Conservation (phyloP, 2,329 filamentous ascomycete genomes). For the Penicillium sp. region DNA sequence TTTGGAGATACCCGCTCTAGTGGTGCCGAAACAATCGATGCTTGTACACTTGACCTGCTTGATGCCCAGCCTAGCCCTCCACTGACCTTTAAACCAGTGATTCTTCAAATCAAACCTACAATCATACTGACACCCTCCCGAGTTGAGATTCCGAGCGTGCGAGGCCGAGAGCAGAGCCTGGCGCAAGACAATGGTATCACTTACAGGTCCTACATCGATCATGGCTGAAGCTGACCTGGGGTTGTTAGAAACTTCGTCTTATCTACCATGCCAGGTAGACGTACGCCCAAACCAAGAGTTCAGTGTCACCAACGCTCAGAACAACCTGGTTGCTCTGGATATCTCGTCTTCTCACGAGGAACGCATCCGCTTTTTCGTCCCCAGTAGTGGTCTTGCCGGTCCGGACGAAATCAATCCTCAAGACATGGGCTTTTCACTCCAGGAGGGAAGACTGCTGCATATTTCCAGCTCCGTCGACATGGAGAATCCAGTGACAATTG, state of each 20-base stretch:
- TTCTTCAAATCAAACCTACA: conserved; percentile 63
- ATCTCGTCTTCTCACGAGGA: conserved; percentile 52
- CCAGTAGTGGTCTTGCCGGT: conserved; percentile 56
- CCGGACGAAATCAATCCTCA: conserved; percentile 42
- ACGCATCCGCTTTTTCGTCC: conserved; percentile 61
- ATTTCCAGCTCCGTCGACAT: conserved; percentile 72
- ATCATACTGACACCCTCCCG: conserved; percentile 60
- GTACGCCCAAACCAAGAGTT: conserved; percentile 74
- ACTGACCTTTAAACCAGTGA: conserved; percentile 50
- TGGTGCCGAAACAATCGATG: conserved; percentile 69
- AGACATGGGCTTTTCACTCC: conserved; percentile 52
- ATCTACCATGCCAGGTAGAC: conserved; percentile 65
- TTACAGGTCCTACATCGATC: background rate
- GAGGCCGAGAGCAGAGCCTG: conserved; percentile 45
- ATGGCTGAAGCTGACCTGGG: background rate
- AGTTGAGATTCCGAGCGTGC: conserved; percentile 49
- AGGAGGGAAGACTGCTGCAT: conserved; percentile 66
- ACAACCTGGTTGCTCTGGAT: conserved; percentile 64
- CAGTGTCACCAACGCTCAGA: conserved; percentile 64
- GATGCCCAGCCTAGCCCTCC: background rate
- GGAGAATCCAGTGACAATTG: conserved; percentile 72
- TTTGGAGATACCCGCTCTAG: conserved; percentile 75
- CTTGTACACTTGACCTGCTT: conserved; percentile 36
- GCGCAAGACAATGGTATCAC: conserved; percentile 38
- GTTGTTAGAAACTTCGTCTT: conserved; percentile 50